phyloP scores from a whole-genome alignment of 2,329 filamentous ascomycete species.

The Mollisia scopiformis region DNA sequence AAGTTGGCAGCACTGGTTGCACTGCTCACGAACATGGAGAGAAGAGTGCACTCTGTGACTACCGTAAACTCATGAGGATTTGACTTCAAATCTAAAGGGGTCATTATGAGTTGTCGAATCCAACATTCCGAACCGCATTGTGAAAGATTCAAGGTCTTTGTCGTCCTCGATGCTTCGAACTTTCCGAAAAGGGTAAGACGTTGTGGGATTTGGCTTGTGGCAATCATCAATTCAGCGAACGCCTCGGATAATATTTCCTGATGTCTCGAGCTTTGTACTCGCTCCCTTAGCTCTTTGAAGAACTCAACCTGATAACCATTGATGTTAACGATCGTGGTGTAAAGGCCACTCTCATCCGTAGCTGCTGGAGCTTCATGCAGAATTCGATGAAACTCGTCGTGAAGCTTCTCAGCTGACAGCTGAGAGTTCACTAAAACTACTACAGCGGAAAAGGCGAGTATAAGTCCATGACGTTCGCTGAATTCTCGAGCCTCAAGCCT shows the following conservation, averaged over 20 bases:
- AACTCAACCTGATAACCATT: neutral
- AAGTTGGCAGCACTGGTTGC: neutral
- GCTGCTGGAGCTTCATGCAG: no score
- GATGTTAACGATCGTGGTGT: neutral
- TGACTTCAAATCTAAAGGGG: neutral
- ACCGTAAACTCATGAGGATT: neutral
- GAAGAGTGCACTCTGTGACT: neutral
- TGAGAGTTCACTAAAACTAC: slow-evolving; percentile 46
- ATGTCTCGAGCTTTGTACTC: neutral
- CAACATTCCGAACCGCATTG: neutral
- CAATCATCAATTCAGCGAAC: neutral
- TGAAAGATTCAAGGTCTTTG: neutral
- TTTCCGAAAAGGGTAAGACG: neutral
- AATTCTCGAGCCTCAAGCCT: slow-evolving; percentile 53
- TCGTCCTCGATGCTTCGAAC: neutral
- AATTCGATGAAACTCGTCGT: neutral
- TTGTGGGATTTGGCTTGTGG: neutral
- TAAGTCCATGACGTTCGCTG: slow-evolving; percentile 70
- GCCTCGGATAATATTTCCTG: neutral
- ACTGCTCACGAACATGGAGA: neutral
- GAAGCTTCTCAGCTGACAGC: slow-evolving; percentile 43
- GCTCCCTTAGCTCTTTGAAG: neutral
- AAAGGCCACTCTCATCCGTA: neutral
- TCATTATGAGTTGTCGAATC: neutral
- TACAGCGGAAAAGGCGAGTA: slow-evolving; percentile 63